Base-by-base conservation (phyloP, 495 filamentous ascomycete species). In the Lindgomyces ingoldianus region DNA sequence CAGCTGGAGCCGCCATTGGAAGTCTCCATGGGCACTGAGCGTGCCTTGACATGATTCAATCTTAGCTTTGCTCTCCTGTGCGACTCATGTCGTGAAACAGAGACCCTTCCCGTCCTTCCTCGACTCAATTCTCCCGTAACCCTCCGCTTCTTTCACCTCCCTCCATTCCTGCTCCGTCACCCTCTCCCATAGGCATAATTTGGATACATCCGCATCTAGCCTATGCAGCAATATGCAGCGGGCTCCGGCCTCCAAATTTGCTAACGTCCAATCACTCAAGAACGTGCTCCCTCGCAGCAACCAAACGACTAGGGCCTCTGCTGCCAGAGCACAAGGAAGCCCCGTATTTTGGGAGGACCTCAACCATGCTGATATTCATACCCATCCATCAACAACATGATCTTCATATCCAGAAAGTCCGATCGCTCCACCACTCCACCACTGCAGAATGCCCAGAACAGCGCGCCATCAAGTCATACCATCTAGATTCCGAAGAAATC, bases 201-300 rank as follows among this genome's bases (percentile, higher is more conserved):
- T 47, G 6, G 21, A n/a, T 41, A 8, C n/a, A 47, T 47, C 44
- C n/a, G 44, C 14, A n/a, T 41, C n/a, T n/a, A 8, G 44, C 44
- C 44, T 8, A 4, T 47, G 44, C 44, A 47, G 6, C 44, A 47
- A 22, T 22, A 4, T 47, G 44, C 44, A 18, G 44, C 44, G 21
- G 6, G 4, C 4, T n/a, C 44, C 4, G 44, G 44, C 8, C 14
- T 47, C 33, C 14, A 6, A 39, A 39, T 26, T 21, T 10, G 12
- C 44, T 51, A 24, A 12, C 33, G 49, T 39, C 65, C 65, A 68
- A 68, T 68, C 65, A 58, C 58, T 68, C 60, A 24, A 56, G 48
- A 68, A 68, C 65, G 65, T 68, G 65, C 57, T 42, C 63, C 24
- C 44, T 66, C 57, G 59, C 55, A 54, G 62, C 63, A 50, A n/a